Evolutionary conservation across 2,329 filamentous ascomycete genomes (phyloP).

Genomic region (Paraconiothyrium sp.): DNA sequence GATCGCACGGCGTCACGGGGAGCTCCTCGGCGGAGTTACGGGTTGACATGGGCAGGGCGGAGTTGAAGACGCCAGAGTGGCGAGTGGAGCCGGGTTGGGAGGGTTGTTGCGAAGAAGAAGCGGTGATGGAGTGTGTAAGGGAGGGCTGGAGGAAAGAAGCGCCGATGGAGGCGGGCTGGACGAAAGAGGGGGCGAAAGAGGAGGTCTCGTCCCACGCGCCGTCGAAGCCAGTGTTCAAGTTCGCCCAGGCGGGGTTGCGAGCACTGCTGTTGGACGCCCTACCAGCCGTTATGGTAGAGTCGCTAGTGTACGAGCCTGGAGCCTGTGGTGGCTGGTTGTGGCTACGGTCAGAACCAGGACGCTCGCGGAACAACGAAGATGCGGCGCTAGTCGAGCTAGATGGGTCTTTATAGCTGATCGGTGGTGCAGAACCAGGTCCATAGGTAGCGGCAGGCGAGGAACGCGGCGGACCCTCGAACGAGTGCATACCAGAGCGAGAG

Average conservation of each 20-base stretch:
- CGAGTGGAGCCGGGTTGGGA: conserved; percentile 53
- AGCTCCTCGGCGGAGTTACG: conserved; percentile 35
- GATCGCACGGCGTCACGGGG: conserved; percentile 52
- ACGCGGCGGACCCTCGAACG: conserved; percentile 41
- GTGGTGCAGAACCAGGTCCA: conserved; percentile 19
- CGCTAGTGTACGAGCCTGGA: conserved; percentile 41
- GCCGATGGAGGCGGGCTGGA: conserved; percentile 23
- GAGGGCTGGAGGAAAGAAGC: conserved; percentile 35
- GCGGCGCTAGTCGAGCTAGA: conserved; percentile 6
- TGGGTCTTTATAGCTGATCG: conserved; percentile 24
- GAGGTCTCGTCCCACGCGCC: conserved; percentile 36
- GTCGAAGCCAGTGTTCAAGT: conserved; percentile 27
- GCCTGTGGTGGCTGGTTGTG: conserved; percentile 33
- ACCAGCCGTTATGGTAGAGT: conserved; percentile 34
- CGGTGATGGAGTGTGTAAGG: conserved; percentile 20
- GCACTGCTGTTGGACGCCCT: conserved; percentile 25
- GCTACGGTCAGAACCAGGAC: conserved; percentile 22
- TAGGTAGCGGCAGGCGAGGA: conserved; percentile 36
- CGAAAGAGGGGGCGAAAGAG: conserved; percentile 30
- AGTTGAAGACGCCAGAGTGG: conserved; percentile 83
- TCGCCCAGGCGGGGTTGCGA: conserved; percentile 30
- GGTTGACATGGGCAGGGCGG: conserved; percentile 76
- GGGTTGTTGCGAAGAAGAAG: conserved; percentile 30
- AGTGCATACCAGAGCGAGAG: conserved; percentile 34
- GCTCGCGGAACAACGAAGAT: conserved; percentile 12